phyloP scores from a whole-genome alignment of 2,329 filamentous ascomycete species.

The Periconia sp. region DNA sequence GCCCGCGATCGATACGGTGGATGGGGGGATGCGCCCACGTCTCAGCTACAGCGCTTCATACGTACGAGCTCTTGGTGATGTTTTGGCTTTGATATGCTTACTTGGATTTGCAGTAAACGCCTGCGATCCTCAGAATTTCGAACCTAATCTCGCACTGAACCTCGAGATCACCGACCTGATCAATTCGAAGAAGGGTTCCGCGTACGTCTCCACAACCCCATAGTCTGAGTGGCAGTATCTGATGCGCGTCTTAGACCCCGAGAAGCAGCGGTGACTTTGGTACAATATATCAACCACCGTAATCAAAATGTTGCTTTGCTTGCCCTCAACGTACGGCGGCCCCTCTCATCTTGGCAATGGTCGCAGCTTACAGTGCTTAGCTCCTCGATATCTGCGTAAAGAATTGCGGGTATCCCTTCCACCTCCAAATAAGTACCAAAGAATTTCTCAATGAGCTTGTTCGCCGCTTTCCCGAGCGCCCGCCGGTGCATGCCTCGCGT shows the following conservation, averaged over 20 bases:
- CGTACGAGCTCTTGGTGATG: conserved; percentile 47
- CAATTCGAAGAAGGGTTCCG: conserved; percentile 95
- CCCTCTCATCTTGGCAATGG: conserved; percentile 11
- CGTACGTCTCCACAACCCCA: conserved; percentile 51
- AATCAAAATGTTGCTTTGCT: conserved; percentile 94
- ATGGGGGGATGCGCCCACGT: conserved; percentile 74
- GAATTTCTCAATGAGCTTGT: conserved; percentile 99
- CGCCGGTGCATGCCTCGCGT: conserved; percentile 79
- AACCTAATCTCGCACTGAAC: conserved; percentile 93
- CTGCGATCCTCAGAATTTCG: conserved; percentile 95
- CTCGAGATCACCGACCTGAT: conserved; percentile 96
- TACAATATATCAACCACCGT: conserved; percentile 92
- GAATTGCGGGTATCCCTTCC: conserved; percentile 99
- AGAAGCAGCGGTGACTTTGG: conserved; percentile 90
- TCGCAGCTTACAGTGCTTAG: conserved; percentile 42
- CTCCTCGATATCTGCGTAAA: conserved; percentile 99
- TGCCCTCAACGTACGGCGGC: conserved; percentile 66
- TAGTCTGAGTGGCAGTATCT: conserved; percentile 11
- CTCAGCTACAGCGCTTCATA: conserved; percentile 92
- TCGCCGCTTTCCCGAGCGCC: conserved; percentile 89
- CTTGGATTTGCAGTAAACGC: conserved; percentile 66
- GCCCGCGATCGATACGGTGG: conserved; percentile 91
- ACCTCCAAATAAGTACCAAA: conserved; percentile 97
- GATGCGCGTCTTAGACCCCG: conserved; percentile 61
- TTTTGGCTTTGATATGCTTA: conserved; percentile 10